Conservation (phyloP, 192 early-diverging fungal genomes). For the Linnemannia zychae region DNA sequence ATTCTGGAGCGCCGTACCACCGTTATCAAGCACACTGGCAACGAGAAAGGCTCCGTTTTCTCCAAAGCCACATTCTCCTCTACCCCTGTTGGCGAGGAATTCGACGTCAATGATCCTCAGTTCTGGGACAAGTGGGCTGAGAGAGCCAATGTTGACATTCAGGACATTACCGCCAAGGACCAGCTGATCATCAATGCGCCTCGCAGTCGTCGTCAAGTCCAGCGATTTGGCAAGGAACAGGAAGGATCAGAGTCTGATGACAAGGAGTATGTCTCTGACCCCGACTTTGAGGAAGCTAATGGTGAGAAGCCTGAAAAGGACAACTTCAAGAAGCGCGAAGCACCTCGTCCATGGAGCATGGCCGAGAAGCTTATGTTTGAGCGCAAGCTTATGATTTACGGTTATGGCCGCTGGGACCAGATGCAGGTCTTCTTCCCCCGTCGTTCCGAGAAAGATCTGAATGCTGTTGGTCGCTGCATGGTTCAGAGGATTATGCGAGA, state of each 20-base stretch:
- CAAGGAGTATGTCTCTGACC: conserved; percentile 63
- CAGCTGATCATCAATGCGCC: conserved; percentile 79
- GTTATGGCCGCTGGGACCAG: conserved; percentile 73
- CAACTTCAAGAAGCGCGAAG: conserved; percentile 60
- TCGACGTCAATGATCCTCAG: conserved; percentile 87
- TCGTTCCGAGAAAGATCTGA: conserved; percentile 69
- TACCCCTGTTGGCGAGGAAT: conserved; percentile 56
- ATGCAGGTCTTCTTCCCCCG: conserved; percentile 70
- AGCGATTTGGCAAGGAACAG: conserved; percentile 60
- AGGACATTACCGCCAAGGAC: conserved; percentile 64
- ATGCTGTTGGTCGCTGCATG: conserved; percentile 67
- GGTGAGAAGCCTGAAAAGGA: conserved; percentile 40
- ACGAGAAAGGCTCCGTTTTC: conserved; percentile 82
- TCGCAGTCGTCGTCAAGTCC: conserved; percentile 75
- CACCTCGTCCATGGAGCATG: conserved; percentile 62
- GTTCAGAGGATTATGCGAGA: conserved; percentile 64
- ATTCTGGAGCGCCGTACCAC: conserved; percentile 86
- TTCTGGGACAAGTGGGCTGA: conserved; percentile 94
- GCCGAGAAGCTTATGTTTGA: conserved; percentile 71
- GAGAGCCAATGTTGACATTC: conserved; percentile 78
- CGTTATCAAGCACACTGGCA: conserved; percentile 81
- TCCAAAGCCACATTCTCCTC: conserved; percentile 86
- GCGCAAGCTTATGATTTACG: conserved; percentile 75
- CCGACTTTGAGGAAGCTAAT: conserved; percentile 59
- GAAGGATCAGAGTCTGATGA: conserved; percentile 62